These are phyloP conservation scores for Diplodia mutila DNA, from an alignment of 2,329 filamentous ascomycete species.

Conservation along the genomic window DNA sequence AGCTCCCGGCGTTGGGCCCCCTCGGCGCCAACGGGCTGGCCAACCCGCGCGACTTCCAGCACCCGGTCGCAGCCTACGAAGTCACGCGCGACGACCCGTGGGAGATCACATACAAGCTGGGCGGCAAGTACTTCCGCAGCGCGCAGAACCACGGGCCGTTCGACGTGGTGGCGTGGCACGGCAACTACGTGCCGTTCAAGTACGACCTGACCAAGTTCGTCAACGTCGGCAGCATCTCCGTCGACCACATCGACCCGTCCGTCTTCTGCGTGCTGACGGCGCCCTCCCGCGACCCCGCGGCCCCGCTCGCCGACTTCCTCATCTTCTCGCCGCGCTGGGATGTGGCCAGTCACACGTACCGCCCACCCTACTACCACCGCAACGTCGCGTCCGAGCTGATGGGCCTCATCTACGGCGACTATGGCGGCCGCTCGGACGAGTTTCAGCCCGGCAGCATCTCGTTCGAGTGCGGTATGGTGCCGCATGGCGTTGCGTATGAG, in stretches of 20 bases:
- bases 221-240: slow-evolving; percentile 72
- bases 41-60: slow-evolving; percentile 67
- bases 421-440: slow-evolving; percentile 54
- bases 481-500: slow-evolving; percentile 64
- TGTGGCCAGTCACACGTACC: slow-evolving; percentile 63
- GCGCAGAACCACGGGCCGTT: slow-evolving; percentile 73
- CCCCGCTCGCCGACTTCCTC: slow-evolving; percentile 67
- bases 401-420: slow-evolving; percentile 64
- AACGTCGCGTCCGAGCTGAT: slow-evolving; percentile 70
- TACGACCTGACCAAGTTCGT: slow-evolving; percentile 80
- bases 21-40: slow-evolving; percentile 47
- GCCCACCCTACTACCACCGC: slow-evolving; percentile 66
- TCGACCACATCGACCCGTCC: slow-evolving; percentile 76
- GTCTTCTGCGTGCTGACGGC: slow-evolving; percentile 73
- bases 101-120: slow-evolving; percentile 57
- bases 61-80: slow-evolving; percentile 69
- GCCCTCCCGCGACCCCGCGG: slow-evolving; percentile 60
- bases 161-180: slow-evolving; percentile 80
- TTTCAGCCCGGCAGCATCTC: slow-evolving; percentile 65
- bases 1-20: slow-evolving; percentile 45
- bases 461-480: slow-evolving; percentile 73
- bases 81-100: slow-evolving; percentile 46
- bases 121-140: slow-evolving; percentile 67
- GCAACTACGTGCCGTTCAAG: slow-evolving; percentile 75
- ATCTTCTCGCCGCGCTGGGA: slow-evolving; percentile 69